These are phyloP conservation scores for Onygena corvina DNA, from an alignment of 2,329 filamentous ascomycete genomes.

Conservation along the genomic window DNA sequence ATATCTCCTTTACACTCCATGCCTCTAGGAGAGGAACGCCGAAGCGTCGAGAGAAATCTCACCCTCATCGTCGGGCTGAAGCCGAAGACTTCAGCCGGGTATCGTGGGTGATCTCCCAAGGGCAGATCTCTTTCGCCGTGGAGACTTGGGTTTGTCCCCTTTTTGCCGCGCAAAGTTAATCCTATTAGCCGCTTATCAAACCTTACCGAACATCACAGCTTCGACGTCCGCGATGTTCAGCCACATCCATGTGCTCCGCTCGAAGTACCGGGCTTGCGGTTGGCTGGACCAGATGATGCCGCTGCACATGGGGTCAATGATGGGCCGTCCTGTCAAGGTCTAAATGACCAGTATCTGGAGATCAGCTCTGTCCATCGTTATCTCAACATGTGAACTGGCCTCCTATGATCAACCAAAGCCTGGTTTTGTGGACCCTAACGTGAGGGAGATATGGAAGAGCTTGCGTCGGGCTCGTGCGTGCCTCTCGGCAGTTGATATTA, in stretches of 20 bases:
- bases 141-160: not conserved
- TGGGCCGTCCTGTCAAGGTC: no score
- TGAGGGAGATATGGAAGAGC: not conserved
- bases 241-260: no score
- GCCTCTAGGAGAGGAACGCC: no score
- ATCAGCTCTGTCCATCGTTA: not conserved
- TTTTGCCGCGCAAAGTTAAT: conserved; percentile 3
- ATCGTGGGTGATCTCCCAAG: not conserved
- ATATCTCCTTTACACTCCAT: no score
- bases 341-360: not conserved
- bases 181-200: not conserved
- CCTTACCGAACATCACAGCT: no score
- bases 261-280: no score
- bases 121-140: not conserved
- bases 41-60: no score
- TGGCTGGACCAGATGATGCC: not conserved
- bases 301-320: not conserved
- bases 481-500: no score
- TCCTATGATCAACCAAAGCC: not conserved
- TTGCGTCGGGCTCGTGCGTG: not conserved
- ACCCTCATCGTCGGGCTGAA: not conserved
- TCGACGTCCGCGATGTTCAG: no score
- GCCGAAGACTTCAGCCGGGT: not conserved
- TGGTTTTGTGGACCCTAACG: not conserved
- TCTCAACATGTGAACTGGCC: not conserved